A percentile compares a stretch with the other conserved stretches of the same genome.
These are phyloP conservation scores for Dalechampia spathulata DNA, from an alignment of 441 rosid genomes.

Conservation along the genomic window DNA sequence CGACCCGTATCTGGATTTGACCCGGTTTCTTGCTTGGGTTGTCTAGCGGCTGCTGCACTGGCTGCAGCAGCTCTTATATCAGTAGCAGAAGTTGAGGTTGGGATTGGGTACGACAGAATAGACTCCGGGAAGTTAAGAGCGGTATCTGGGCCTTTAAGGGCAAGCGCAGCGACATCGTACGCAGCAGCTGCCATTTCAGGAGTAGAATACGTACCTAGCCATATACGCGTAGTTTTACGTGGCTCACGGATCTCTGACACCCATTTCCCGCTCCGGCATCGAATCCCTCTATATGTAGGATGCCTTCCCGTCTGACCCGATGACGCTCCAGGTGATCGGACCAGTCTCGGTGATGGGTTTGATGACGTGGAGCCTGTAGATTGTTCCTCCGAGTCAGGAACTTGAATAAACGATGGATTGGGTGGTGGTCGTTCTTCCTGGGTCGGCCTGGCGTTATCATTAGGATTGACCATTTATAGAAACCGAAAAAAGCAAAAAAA, in stretches of 20 bases:
- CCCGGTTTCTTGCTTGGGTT: constrained; percentile 9
- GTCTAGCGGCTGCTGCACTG: constrained; percentile 28
- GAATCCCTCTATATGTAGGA: constrained; percentile 51
- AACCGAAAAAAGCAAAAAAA: no score
- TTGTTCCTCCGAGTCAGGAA: no score
- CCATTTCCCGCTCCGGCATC: constrained; percentile 79
- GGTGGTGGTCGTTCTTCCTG: no score
- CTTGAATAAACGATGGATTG: no score
- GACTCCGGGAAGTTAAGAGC: constrained; percentile 54
- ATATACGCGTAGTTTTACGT: constrained; percentile 71
- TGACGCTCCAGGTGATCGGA: constrained; percentile 19
- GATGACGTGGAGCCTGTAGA: no score
- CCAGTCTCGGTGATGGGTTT: no score
- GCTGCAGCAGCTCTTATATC: constrained; percentile 62
- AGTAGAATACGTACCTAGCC: constrained; percentile 73
- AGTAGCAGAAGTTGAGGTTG: constrained; percentile 40
- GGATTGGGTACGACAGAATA: constrained; percentile 40
- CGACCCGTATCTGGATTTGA: constrained; percentile 14
- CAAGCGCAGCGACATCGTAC: constrained; percentile 70
- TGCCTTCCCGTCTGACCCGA: constrained; percentile 26
- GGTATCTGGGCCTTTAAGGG: constrained; percentile 57
- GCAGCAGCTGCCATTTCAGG: constrained; percentile 92
- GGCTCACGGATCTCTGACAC: constrained; percentile 95
- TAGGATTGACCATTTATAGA: no score
- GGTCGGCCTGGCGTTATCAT: no score